phyloP scores from a whole-genome alignment of 2,329 filamentous ascomycete genomes.

The Trichoderma asperellum region DNA sequence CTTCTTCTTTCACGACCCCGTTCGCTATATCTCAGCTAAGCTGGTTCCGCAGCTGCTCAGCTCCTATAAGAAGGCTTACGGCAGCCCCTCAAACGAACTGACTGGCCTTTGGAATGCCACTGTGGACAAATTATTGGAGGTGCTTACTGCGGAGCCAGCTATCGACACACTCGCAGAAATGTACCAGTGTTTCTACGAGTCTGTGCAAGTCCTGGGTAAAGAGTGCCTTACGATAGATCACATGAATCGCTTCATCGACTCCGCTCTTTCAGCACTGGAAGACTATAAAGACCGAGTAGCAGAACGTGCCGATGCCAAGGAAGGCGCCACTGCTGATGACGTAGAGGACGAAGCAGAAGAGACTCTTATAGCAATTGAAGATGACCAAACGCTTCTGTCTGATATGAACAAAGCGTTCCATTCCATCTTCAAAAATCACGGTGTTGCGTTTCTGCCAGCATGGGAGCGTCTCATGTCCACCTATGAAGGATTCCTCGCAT shows the following conservation, averaged over 20 bases:
- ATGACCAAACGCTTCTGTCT: slow-evolving; percentile 92
- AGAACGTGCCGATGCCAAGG: slow-evolving; percentile 80
- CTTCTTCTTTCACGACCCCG: slow-evolving; percentile 99
- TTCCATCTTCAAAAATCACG: slow-evolving; percentile 97
- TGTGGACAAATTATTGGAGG: slow-evolving; percentile 88
- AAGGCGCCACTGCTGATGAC: slow-evolving; percentile 74
- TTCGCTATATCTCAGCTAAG: slow-evolving; percentile 92
- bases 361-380: slow-evolving; percentile 86
- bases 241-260: slow-evolving; percentile 86
- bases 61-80: slow-evolving; percentile 91
- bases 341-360: slow-evolving; percentile 90
- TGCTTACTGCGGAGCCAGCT: slow-evolving; percentile 88
- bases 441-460: slow-evolving; percentile 76
- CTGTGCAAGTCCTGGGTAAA: slow-evolving; percentile 89
- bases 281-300: slow-evolving; percentile 90
- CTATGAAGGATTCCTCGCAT: slow-evolving; percentile 83
- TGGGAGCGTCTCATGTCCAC: slow-evolving; percentile 87
- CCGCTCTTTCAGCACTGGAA: slow-evolving; percentile 81
- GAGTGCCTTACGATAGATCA: slow-evolving; percentile 76
- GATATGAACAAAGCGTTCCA: slow-evolving; percentile 99
- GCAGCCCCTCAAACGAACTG: slow-evolving; percentile 77
- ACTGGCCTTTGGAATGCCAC: slow-evolving; percentile 82
- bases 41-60: slow-evolving; percentile 91
- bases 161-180: slow-evolving; percentile 97
- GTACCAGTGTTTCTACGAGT: slow-evolving; percentile 99